These are phyloP conservation scores for Chenopodium berlandieri DNA, from an alignment of 148 eudicot genomes.

Conservation along the genomic window DNA sequence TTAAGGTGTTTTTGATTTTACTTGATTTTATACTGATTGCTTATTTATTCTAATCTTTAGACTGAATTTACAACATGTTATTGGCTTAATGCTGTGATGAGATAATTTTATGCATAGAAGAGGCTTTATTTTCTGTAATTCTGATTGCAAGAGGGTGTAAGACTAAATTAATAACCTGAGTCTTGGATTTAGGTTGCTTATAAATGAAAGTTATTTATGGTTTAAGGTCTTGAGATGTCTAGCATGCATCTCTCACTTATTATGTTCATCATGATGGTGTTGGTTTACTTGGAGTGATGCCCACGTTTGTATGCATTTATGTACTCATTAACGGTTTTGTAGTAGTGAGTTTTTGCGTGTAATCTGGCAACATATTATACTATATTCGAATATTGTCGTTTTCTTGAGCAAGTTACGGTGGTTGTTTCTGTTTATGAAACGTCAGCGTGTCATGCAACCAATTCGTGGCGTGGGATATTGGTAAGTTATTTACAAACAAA, in stretches of 20 bases:
- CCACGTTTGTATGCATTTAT: neutral
- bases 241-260: neutral
- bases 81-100: neutral
- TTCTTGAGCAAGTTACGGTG: neutral
- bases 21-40: neutral
- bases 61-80: neutral
- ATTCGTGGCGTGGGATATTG: neutral
- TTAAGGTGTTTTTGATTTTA: neutral
- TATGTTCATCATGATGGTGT: neutral
- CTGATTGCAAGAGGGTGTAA: neutral
- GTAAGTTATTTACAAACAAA: too few species aligned
- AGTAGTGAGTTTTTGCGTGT: neutral
- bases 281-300: neutral
- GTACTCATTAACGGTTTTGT: neutral
- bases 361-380: neutral
- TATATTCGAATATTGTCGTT: neutral
- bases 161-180: neutral
- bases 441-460: neutral
- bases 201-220: neutral
- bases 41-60: constrained; percentile 1
- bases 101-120: neutral
- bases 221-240: neutral
- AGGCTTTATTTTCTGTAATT: neutral
- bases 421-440: neutral
- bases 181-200: neutral